Evolutionary conservation across 345 rosid genomes (phyloP).

Genomic region (Euphorbia peplus): DNA sequence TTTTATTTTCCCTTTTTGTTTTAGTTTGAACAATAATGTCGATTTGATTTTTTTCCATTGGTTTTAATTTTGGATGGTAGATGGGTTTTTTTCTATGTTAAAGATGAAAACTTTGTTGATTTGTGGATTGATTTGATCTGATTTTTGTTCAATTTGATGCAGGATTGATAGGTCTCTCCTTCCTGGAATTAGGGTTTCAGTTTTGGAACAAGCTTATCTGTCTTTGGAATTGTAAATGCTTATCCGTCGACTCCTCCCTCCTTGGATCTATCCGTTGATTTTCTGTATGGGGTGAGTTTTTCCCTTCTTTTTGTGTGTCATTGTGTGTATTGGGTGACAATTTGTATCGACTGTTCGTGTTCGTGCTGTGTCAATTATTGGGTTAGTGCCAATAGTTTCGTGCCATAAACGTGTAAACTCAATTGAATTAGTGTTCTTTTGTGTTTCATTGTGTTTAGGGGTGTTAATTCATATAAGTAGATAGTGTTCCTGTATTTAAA

Average conservation of each 20-base stretch:
- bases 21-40: neutral
- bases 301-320: neutral
- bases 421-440: too few relatives aligned
- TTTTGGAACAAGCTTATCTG: constrained; percentile 19
- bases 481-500: too few relatives aligned
- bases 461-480: too few relatives aligned
- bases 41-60: neutral
- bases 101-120: neutral
- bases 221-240: constrained; percentile 48
- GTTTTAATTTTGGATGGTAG: neutral
- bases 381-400: too few relatives aligned
- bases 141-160: constrained; percentile 17
- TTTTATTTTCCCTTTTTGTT: neutral
- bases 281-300: constrained; percentile 66
- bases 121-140: neutral
- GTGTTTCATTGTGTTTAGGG: too few relatives aligned
- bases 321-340: too few relatives aligned
- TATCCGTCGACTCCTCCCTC: constrained; percentile 37
- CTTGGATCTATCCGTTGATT: constrained; percentile 51
- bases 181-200: constrained; percentile 39
- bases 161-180: constrained; percentile 35
- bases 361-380: too few relatives aligned
- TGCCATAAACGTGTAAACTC: too few relatives aligned
- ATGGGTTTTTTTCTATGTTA: neutral
- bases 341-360: too few relatives aligned